Evolutionary conservation across 352 stramenopile species (phyloP).

Genomic region (Thalassiosira exigua): DNA sequence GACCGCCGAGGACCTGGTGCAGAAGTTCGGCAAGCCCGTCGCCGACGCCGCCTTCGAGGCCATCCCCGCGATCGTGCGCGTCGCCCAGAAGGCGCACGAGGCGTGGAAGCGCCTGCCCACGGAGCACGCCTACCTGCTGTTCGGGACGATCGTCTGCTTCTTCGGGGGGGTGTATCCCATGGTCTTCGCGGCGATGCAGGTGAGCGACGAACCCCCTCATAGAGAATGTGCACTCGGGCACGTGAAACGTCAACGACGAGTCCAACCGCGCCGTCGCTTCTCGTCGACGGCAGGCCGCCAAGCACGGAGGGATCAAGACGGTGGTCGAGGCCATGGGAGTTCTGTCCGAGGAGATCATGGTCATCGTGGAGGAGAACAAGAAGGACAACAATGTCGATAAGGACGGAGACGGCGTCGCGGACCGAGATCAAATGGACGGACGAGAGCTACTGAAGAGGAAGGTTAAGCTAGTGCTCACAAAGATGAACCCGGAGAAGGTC

Average conservation of each 20-base stretch:
- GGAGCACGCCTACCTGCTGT: conserved; percentile 62
- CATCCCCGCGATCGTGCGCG: conserved; percentile 31
- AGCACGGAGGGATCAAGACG: conserved; percentile 66
- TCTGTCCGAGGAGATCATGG: conserved; percentile 68
- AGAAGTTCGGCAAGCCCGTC: conserved; percentile 33
- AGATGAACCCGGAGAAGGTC: conserved; percentile 83
- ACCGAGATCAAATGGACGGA: conserved; percentile 72
- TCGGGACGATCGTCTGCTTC: conserved; percentile 83
- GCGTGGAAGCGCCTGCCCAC: conserved; percentile 65
- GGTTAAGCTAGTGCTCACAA: conserved; percentile 76
- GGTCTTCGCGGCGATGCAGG: conserved; percentile 81
- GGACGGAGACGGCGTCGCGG: conserved; percentile 71
- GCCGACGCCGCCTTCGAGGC: conserved; percentile 25
- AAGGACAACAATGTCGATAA: conserved; percentile 81
- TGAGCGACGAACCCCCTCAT: conserved; percentile 24
- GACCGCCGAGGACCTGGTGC: conserved; percentile 14
- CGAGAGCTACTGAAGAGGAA: conserved; percentile 78
- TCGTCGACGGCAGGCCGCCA: conserved; percentile 65
- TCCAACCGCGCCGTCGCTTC: background rate
- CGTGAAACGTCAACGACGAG: conserved; percentile 9
- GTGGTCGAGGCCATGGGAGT: conserved; percentile 60
- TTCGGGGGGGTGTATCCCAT: conserved; percentile 86
- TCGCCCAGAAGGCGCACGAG: conserved; percentile 8
- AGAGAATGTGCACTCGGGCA: conserved; percentile 15
- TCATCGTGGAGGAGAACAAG: conserved; percentile 79